Evolutionary conservation across 129 eudicot genomes (phyloP).

Genomic region (Sambucus nigra): DNA sequence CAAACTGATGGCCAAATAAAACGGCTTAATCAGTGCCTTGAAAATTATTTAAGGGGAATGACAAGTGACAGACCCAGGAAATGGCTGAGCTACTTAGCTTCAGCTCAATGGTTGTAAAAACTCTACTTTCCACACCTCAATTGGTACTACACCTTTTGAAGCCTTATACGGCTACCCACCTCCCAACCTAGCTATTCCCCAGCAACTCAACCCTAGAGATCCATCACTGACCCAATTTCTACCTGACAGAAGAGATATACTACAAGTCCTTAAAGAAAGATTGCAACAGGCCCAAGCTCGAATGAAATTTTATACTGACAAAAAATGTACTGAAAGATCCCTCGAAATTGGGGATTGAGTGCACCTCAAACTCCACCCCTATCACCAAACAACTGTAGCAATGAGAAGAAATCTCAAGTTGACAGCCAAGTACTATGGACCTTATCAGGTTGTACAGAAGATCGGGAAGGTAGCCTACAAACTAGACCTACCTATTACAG

Average conservation of each 20-base stretch:
- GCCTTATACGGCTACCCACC: background rate
- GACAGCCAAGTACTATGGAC: background rate
- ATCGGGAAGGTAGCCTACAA: conserved; percentile 2
- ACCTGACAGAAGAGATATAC: background rate
- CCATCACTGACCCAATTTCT: too few species aligned
- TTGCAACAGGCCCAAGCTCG: background rate
- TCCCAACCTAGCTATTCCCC: background rate
- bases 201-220: background rate
- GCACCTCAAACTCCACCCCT: background rate
- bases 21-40: background rate
- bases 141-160: background rate
- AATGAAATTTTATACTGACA: conserved; percentile 1
- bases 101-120: background rate
- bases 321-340: background rate
- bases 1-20: too few species aligned
- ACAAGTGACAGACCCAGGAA: background rate
- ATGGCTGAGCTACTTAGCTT: background rate
- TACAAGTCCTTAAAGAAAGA: background rate
- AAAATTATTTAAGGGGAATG: background rate
- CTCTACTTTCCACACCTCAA: background rate
- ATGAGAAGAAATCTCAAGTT: background rate
- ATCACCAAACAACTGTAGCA: background rate
- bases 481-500: background rate
- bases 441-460: background rate
- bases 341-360: background rate